A percentile compares a stretch with the other conserved stretches of the same genome.
Conservation (phyloP, 306 rosid genomes). For the Boehmeria nivea region DNA sequence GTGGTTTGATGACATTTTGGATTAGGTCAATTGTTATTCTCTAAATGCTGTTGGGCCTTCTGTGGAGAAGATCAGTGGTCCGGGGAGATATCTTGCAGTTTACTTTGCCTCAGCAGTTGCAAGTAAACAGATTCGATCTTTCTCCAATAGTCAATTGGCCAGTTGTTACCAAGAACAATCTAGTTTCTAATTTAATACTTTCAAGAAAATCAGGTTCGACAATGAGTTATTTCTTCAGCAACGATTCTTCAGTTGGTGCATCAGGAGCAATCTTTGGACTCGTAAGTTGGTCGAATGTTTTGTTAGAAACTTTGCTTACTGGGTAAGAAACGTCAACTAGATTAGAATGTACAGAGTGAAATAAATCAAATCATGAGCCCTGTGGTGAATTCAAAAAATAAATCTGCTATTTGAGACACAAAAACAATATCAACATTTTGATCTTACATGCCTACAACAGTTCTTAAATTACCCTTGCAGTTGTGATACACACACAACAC, state of each 20-base stretch:
- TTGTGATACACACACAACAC: no score
- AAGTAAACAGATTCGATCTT: conserved; percentile 62
- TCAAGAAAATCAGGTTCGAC: conserved; percentile 83
- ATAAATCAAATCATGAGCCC: no score
- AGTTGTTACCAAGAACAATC: conserved; percentile 24
- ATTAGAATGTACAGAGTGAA: not conserved
- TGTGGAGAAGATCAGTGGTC: conserved; percentile 72
- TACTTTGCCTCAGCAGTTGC: conserved; percentile 80
- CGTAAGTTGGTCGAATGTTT: conserved; percentile 42
- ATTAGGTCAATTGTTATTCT: conserved; percentile 78
- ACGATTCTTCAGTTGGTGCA: conserved; percentile 79
- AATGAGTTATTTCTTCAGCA: conserved; percentile 72
- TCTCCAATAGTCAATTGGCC: conserved; percentile 36
- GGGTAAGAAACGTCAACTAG: not conserved
- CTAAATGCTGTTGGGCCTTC: conserved; percentile 80
- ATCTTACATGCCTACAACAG: no score
- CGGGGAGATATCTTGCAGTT: conserved; percentile 67
- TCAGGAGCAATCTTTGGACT: conserved; percentile 94
- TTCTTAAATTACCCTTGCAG: no score
- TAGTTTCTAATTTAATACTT: conserved; percentile 40
- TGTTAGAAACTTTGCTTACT: not conserved
- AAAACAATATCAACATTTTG: no score
- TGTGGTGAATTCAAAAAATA: no score
- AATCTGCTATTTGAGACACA: no score
- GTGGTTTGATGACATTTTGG: not conserved